Percentiles rank a stretch among this genome's conserved stretches.
Evolutionary conservation across 2,329 filamentous ascomycete species (phyloP).

Genomic region (Alternaria ventricosa): DNA sequence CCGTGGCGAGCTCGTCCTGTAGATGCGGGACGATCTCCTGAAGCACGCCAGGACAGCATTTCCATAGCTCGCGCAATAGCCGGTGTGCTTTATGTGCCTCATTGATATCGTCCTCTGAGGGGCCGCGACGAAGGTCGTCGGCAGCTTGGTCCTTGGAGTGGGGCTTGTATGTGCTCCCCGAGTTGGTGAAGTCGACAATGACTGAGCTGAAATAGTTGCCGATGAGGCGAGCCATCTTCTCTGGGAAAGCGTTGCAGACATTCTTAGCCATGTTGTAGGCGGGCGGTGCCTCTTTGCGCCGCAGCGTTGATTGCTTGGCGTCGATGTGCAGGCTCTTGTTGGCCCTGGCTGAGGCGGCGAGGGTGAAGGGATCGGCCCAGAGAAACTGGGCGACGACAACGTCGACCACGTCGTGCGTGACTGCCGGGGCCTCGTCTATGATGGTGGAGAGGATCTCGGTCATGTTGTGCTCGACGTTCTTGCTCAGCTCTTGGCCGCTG

Average conservation of each 20-base stretch:
- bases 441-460: slow-evolving; percentile 82
- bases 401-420: slow-evolving; percentile 85
- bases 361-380: slow-evolving; percentile 74
- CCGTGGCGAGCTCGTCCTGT: slow-evolving; percentile 88
- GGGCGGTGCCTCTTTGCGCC: slow-evolving; percentile 86
- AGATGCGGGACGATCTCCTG: slow-evolving; percentile 94
- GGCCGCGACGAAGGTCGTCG: slow-evolving; percentile 61
- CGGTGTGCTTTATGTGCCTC: slow-evolving; percentile 90
- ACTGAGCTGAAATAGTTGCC: slow-evolving; percentile 98
- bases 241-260: slow-evolving; percentile 85
- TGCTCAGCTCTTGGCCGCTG: slow-evolving; percentile 82
- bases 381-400: slow-evolving; percentile 95
- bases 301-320: slow-evolving; percentile 79
- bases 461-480: slow-evolving; percentile 93
- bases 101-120: slow-evolving; percentile 82
- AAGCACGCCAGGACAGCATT: slow-evolving; percentile 84
- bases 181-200: slow-evolving; percentile 78
- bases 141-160: slow-evolving; percentile 51
- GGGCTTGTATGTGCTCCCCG: slow-evolving; percentile 24
- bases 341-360: slow-evolving; percentile 54
- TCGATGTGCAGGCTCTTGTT: slow-evolving; percentile 65
- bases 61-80: slow-evolving; percentile 90
- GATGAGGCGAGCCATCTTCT: slow-evolving; percentile 94
- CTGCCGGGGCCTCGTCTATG: slow-evolving; percentile 80
- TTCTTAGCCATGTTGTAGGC: slow-evolving; percentile 97